Base-by-base conservation (phyloP, 345 rosid species). In the Diplotaxis tenuifolia region DNA sequence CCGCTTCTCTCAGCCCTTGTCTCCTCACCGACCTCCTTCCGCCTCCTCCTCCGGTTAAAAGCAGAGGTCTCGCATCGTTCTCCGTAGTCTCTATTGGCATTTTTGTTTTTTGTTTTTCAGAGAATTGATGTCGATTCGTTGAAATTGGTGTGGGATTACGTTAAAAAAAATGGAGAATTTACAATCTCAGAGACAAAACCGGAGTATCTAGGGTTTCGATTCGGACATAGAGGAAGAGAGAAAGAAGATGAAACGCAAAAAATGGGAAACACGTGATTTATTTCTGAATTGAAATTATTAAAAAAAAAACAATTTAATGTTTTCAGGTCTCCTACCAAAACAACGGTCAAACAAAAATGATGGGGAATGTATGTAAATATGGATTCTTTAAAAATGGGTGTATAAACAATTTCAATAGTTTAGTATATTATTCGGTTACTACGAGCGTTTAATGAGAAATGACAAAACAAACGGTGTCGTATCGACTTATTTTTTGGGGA, bases 1-100 rank as follows among this genome's bases (percentile, higher is more conserved):
- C 94, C 0, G 96, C 97, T 27, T 87, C 91, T 38, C 94, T 87
- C 6, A 94, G 83, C 56, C 94, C 82, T 80, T 86, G 96, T 18
- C 88, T 89, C 63, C 90, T 82, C 22, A 68, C 81, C 65, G 87
- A 78, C 70, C 85, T 86, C 38, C 83, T 79, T 76, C 52, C 61
- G 10, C 67, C 62, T 32, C 53, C 76, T 2, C 55, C 77, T 61
- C 83, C 27, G 62, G 70, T 34, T 59, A 86, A 73, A 60, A 93
- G 76, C 79, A 91, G 65, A 71, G 98, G 96, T 72, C 85, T 78
- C 63, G 87, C 70, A 34, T 93, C 34, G 34, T 69, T 50, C 15
- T 70, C 42, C 23, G 75, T 10, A 21, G 58, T 22, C 53, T 58
- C 68, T 20, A 65, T 40, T 67, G 81, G 62, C 81, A 78, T 75